A percentile compares a stretch with the other conserved stretches of the same genome.
Conservation (phyloP, 2,329 filamentous ascomycete genomes). For the Ophiostoma perfectum region DNA sequence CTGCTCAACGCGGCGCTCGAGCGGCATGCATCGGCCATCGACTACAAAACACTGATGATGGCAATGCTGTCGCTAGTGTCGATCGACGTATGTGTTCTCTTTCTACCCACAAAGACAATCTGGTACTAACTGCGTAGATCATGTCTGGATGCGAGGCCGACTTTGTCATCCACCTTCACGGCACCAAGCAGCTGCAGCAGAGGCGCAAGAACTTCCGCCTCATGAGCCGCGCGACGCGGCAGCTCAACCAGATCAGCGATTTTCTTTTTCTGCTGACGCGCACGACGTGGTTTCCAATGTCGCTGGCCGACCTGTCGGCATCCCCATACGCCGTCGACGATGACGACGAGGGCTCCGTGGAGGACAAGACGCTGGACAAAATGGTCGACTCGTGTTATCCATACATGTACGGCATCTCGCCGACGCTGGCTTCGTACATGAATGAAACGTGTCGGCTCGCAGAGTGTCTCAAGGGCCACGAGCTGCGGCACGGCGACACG, state of each 20-base stretch:
- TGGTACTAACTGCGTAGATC: background rate
- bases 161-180: constrained; percentile 19
- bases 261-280: constrained; percentile 20
- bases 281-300: constrained; percentile 12
- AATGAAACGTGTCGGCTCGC: constrained; percentile 20
- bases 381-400: constrained; percentile 7
- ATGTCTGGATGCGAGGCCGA: constrained; percentile 23
- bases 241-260: constrained; percentile 21
- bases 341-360: background rate
- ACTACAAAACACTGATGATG: constrained; percentile 19
- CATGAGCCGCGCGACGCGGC: constrained; percentile 11
- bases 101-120: too few species aligned
- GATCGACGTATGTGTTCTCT: constrained; percentile 14
- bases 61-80: constrained; percentile 23
- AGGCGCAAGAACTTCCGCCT: background rate
- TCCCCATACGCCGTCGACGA: background rate
- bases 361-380: background rate
- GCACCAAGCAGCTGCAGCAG: constrained; percentile 19
- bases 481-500: background rate
- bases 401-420: constrained; percentile 23
- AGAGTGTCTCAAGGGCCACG: constrained; percentile 13
- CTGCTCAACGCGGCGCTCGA: constrained; percentile 4
- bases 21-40: background rate
- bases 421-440: constrained; percentile 18
- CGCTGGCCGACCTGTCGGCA: background rate